A percentile compares a stretch with the other conserved stretches of the same genome.
Evolutionary conservation across 805 yeast genomes (phyloP).

Genomic region (Schwanniomyces sp.): DNA sequence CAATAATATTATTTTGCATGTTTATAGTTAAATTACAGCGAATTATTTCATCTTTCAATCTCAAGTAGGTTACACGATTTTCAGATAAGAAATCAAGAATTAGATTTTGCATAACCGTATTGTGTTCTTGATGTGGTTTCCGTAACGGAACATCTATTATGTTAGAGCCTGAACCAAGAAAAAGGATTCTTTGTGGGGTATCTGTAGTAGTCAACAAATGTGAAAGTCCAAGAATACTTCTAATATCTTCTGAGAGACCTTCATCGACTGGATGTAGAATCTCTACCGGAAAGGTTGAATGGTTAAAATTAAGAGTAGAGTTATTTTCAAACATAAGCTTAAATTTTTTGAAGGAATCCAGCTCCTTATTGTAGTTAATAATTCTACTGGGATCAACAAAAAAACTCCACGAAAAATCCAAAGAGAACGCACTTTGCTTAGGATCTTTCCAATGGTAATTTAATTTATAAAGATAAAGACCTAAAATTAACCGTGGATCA

Average conservation of each 20-base stretch:
- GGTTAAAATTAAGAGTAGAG: constrained; percentile 4
- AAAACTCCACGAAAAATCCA: neutral
- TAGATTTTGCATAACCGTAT: neutral
- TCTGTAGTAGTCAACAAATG: constrained; percentile 30
- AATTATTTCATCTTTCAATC: neutral
- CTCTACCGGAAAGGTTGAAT: constrained; percentile 10
- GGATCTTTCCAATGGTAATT: neutral
- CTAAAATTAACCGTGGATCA: constrained; percentile 33
- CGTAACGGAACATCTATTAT: constrained; percentile 24
- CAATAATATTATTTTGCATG: constrained; percentile 13
- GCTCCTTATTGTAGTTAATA: neutral
- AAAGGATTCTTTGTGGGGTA: constrained; percentile 25
- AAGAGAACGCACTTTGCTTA: neutral
- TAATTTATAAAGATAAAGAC: constrained; percentile 14
- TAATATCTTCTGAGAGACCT: constrained; percentile 24
- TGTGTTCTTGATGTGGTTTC: neutral
- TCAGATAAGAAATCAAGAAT: neutral
- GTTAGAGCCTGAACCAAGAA: constrained; percentile 24
- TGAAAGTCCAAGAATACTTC: constrained; percentile 31
- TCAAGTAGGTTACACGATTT: neutral
- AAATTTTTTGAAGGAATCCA: neutral
- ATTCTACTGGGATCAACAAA: neutral
- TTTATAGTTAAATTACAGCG: constrained; percentile 2
- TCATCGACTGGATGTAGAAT: constrained; percentile 19
- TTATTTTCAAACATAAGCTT: neutral